phyloP scores from a whole-genome alignment of 192 early-diverging fungal genomes.

The Linnemannia elongata region DNA sequence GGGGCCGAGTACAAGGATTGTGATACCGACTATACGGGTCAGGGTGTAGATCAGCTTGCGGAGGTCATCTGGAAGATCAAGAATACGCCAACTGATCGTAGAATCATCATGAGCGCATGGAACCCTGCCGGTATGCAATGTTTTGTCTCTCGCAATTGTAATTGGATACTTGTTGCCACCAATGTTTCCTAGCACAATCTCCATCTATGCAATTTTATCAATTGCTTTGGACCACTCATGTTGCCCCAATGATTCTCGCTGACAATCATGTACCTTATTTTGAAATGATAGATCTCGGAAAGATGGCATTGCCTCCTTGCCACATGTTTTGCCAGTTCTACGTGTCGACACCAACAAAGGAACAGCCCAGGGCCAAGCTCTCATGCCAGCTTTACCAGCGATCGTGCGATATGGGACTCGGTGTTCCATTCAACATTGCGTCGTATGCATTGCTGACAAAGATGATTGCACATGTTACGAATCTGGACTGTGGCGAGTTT shows the following conservation, averaged over 20 bases:
- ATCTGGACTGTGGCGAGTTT: constrained; percentile 85
- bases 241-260: neutral
- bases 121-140: constrained; percentile 86
- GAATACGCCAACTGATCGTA: constrained; percentile 87
- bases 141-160: neutral
- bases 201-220: neutral
- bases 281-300: constrained; percentile 71
- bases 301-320: constrained; percentile 98
- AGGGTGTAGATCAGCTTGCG: constrained; percentile 94
- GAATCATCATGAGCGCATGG: constrained; percentile 97
- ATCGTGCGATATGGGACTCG: constrained; percentile 95
- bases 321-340: constrained; percentile 98
- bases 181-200: neutral
- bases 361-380: constrained; percentile 66
- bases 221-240: no score
- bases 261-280: neutral
- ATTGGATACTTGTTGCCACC: no score
- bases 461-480: constrained; percentile 91
- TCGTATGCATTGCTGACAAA: constrained; percentile 93
- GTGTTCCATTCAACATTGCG: constrained; percentile 99
- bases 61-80: constrained; percentile 90
- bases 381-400: constrained; percentile 98
- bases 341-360: constrained; percentile 78
- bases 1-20: constrained; percentile 90
- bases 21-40: constrained; percentile 88